Evolutionary conservation across 2,329 filamentous ascomycete species (phyloP), one percentile per base, ranked within the genome.

Genomic region (Fusarium dlaminii): DNA sequence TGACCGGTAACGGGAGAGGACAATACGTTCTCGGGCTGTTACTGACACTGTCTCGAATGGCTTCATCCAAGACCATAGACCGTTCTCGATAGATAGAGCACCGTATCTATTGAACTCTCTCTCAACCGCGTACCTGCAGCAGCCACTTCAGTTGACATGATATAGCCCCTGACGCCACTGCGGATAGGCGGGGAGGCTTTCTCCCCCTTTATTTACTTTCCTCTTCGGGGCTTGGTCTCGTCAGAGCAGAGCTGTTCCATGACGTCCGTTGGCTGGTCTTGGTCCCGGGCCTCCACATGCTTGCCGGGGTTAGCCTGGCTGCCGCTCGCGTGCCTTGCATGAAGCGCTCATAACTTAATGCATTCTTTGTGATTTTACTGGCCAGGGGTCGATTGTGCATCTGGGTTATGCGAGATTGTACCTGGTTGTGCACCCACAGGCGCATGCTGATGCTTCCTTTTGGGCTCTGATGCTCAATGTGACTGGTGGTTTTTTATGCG

Each of bases 141-240:
- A 66, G 60, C 56, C 65, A 58, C 39, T 66, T 55, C 49, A 70
- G 64, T 69, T 52, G n/a, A 66, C 43, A 30, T 45, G 34, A 42
- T 32, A 42, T 30, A 59, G 51, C 72, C 72, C 72, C 72, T 73
- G 72, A 70, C 72, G 72, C 72, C 72, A 73, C 61, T 73, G 60
- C 57, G 72, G 66, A 68, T 64, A 69, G 63, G 63, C 59, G 71
- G 72, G 63, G 68, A 66, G 51, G 24, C 29, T 58, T 64, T 63
- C 54, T 46, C 55, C 65, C 67, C 72, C 72, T 75, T 74, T 74
- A 72, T 74, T 72, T 74, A 69, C 72, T 75, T 75, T 73, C 72
- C 72, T 63, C 42, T 62, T 62, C 42, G 66, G 70, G 55, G 60
- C 60, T 39, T 67, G 55, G 60, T 39, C 57, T 59, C 49, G 58